A percentile compares a stretch with the other conserved stretches of the same genome.
Conservation (phyloP, 352 stramenopile genomes). For the Pythium rishiriense region DNA sequence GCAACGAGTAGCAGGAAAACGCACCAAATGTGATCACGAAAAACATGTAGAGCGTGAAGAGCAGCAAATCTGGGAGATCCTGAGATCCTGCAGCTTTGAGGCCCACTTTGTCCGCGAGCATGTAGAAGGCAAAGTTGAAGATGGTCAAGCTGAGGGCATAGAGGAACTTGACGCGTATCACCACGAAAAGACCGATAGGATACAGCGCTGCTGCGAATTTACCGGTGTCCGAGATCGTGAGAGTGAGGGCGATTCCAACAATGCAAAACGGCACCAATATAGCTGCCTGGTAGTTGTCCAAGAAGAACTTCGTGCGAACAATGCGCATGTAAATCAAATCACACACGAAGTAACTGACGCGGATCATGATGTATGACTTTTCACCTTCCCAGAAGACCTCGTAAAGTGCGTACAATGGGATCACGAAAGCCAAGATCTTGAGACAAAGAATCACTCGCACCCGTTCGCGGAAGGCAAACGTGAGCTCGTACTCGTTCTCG, state of each 20-base stretch:
- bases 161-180: constrained; percentile 85
- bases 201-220: constrained; percentile 83
- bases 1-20: constrained; percentile 80
- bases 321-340: constrained; percentile 75
- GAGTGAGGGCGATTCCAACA: constrained; percentile 73
- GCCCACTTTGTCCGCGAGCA: constrained; percentile 56
- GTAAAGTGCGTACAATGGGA: constrained; percentile 72
- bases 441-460: constrained; percentile 66
- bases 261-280: constrained; percentile 73
- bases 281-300: constrained; percentile 71
- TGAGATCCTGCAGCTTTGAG: constrained; percentile 36
- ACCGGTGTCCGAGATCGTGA: constrained; percentile 82
- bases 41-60: constrained; percentile 74
- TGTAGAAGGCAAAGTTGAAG: constrained; percentile 82
- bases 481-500: constrained; percentile 73
- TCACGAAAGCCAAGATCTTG: constrained; percentile 71
- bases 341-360: constrained; percentile 64
- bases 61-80: constrained; percentile 46
- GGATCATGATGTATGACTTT: constrained; percentile 62
- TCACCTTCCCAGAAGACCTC: constrained; percentile 69
- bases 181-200: constrained; percentile 76
- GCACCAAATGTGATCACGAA: constrained; percentile 75
- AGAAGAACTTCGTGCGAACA: constrained; percentile 63
- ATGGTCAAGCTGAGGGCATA: constrained; percentile 72
- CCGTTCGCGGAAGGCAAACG: constrained; percentile 70